phyloP scores from a whole-genome alignment of 176 grass and related monocot species.

The Rhipidocladum racemiflorum region DNA sequence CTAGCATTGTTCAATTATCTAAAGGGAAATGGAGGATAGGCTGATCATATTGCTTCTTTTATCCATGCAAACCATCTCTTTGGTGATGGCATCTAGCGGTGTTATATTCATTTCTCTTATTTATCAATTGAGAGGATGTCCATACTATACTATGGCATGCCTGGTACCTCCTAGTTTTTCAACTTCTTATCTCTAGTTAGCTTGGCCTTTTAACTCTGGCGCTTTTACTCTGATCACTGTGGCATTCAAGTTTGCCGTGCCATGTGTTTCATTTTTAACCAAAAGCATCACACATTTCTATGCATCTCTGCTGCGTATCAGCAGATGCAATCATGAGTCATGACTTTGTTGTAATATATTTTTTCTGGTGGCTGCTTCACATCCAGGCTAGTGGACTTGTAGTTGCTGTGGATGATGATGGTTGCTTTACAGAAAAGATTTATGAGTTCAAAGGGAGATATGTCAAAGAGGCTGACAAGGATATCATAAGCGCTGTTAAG shows the following conservation, averaged over 20 bases:
- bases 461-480: conserved; percentile 96
- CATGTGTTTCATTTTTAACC: neutral
- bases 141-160: neutral
- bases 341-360: neutral
- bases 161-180: conserved; percentile 5
- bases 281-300: neutral
- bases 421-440: conserved; percentile 78
- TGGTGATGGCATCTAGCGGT: neutral
- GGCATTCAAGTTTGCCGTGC: neutral
- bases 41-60: neutral
- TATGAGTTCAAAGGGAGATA: conserved; percentile 67
- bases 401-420: conserved; percentile 93
- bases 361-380: neutral
- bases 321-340: neutral
- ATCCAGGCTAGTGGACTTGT: conserved; percentile 69
- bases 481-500: conserved; percentile 81
- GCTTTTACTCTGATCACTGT: neutral
- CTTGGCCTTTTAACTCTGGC: neutral
- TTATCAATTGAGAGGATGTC: neutral
- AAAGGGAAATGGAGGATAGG: neutral
- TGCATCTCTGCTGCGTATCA: neutral
- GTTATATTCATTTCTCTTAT: neutral
- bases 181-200: neutral
- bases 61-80: conserved; percentile 14
- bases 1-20: conserved; percentile 23